Evolutionary conservation across 352 stramenopile species (phyloP), one percentile per base, ranked within the genome.

Genomic region (Blastocystis sp.): DNA sequence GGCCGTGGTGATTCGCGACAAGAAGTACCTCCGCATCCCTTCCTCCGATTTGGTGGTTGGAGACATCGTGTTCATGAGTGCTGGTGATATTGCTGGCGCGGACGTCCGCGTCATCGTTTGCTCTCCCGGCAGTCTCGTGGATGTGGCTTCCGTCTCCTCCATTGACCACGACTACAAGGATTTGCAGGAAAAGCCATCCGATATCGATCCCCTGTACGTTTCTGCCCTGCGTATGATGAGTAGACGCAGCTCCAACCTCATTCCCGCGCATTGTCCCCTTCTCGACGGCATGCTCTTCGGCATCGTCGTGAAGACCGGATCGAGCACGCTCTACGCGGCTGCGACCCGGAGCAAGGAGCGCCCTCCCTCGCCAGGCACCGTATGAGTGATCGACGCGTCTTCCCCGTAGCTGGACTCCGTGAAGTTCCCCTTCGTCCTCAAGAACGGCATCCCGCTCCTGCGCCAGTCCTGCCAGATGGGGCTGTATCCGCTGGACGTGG

Each of bases 71-170:
- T 84, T 40, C 66, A 59, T 45, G 21, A 43, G 45, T 3, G 74
- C 74, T 28, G 74, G 74, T 40, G 74, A 84, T 21, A 84, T 84
- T 69, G 34, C 66, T 2, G 54, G 45, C 10, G 74, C 74, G 4
- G 74, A 84, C 48, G 45, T 84, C 21, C 74, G 74, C 21, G 61
- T 84, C 1, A 69, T 84, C 34, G 74, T 84, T 0, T 84, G 74
- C 43, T 70, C 74, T 69, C 48, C 48, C 40, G 52, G 52, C 10
- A 11, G 52, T 69, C 24, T 68, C 9, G 60, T 69, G 1, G 74
- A 84, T 69, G 45, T 84, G 10, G 45, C 57, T 19, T 38, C 54
- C 10, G 43, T 84, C 52, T 52, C 57, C 0, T 38, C 21, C 24
- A 2, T 59, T 19, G 2, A 54, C 6, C 38, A 69, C 57, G 14